Conservation (phyloP, 2,329 filamentous ascomycete species). For the Pyricularia sp. region DNA sequence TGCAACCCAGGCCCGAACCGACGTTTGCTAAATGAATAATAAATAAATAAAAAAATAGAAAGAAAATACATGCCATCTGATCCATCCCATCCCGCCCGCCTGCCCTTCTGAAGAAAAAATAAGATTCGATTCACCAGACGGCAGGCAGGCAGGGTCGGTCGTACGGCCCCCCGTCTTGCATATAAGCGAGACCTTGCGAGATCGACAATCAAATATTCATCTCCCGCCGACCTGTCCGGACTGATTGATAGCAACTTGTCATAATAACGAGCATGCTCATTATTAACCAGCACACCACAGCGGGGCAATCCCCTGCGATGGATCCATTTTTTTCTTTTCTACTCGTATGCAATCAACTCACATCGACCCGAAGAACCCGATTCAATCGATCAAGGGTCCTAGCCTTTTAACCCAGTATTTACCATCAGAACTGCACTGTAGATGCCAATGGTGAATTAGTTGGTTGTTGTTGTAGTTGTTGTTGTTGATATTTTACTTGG, state of each 20-base stretch:
- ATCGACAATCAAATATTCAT: background rate
- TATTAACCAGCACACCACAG: background rate
- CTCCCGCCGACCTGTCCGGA: background rate
- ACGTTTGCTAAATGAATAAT: background rate
- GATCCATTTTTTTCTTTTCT: background rate
- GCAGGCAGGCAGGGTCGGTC: too few relatives aligned
- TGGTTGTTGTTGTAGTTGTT: too few relatives aligned
- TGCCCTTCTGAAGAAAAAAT: too few relatives aligned
- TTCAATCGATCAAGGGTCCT: background rate
- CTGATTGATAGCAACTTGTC: background rate
- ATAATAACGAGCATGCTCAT: background rate
- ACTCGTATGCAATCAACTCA: background rate
- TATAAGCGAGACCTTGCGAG: background rate
- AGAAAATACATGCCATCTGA: background rate
- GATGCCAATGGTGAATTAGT: background rate
- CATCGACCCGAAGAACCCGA: background rate
- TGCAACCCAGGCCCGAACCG: background rate
- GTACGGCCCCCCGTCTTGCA: background rate
- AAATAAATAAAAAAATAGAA: too few relatives aligned
- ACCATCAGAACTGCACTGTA: too few relatives aligned
- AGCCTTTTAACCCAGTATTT: too few relatives aligned
- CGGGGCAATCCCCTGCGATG: background rate
- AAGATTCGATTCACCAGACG: too few relatives aligned
- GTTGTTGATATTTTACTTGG: background rate
- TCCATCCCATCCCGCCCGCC: background rate